Percentiles rank a stretch among this genome's conserved stretches.
These are phyloP conservation scores for Tulasnella sp. DNA, from an alignment of 768 basidiomycete species.

Conservation along the genomic window DNA sequence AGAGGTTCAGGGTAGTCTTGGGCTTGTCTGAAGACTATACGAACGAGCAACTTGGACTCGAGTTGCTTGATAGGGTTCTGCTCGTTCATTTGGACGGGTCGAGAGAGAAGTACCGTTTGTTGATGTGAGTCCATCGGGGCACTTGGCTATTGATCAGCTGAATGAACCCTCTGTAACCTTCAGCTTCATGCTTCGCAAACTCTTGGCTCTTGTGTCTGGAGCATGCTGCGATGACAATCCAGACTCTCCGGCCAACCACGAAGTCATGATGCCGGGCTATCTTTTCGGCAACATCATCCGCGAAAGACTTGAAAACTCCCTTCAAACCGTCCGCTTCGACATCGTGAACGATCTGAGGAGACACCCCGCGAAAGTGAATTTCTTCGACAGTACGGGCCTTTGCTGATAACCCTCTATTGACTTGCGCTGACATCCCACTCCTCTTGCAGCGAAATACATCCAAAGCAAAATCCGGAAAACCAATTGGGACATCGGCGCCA, in stretches of 20 bases:
- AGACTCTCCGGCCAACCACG: conserved; percentile 97
- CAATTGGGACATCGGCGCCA: conserved; percentile 82
- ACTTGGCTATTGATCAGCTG: too few species aligned
- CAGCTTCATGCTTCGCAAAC: conserved; percentile 95
- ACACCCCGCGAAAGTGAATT: conserved; percentile 82
- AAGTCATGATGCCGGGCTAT: conserved; percentile 85
- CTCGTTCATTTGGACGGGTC: conserved; percentile 81
- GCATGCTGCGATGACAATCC: conserved; percentile 91
- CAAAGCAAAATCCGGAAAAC: conserved; percentile 58
- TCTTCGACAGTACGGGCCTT: conserved; percentile 61
- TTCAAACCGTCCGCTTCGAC: conserved; percentile 34
- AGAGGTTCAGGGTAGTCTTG: conserved; percentile 90
- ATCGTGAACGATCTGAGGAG: conserved; percentile 37
- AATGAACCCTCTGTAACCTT: too few species aligned
- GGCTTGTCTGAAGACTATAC: conserved; percentile 89
- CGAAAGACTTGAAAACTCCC: conserved; percentile 84
- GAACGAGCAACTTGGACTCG: conserved; percentile 67
- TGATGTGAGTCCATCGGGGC: conserved; percentile 51
- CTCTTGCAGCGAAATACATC: conserved; percentile 63
- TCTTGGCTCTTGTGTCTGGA: conserved; percentile 82
- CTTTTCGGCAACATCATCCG: conserved; percentile 97
- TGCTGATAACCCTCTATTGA: background rate
- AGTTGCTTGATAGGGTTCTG: conserved; percentile 73
- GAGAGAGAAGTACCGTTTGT: conserved; percentile 88
- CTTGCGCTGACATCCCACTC: conserved; percentile 3